Conservation (phyloP, 345 rosid species). For the Eucalyptus marginata region DNA sequence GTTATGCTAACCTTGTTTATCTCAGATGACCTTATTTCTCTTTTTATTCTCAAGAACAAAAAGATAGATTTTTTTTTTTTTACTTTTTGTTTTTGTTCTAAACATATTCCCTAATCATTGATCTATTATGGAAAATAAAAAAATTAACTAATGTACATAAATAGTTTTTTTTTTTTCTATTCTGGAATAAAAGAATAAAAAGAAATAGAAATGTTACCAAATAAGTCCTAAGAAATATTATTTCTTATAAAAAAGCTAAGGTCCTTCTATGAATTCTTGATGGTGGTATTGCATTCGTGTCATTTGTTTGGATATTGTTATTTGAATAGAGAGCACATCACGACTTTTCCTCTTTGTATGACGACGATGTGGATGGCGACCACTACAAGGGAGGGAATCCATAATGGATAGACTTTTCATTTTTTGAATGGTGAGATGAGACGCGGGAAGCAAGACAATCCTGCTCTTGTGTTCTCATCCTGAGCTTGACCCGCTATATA, state of each 20-base stretch:
- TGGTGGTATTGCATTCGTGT: accelerated
- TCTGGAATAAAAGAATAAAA: accelerated
- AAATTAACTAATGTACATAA: too few species aligned
- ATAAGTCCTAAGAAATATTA: background rate
- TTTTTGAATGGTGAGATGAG: background rate
- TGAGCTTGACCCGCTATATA: background rate
- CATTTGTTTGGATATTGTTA: background rate
- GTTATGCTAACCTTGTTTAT: too few species aligned
- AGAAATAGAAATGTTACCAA: too few species aligned
- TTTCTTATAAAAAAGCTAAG: background rate
- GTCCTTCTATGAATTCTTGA: background rate
- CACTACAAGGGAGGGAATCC: background rate
- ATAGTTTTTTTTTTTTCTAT: too few species aligned
- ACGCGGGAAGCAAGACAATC: background rate
- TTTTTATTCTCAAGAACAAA: too few species aligned
- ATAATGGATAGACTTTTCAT: background rate
- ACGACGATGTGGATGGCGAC: background rate
- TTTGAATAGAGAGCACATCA: background rate
- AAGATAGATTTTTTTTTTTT: too few species aligned
- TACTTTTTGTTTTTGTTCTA: too few species aligned
- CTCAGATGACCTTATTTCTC: too few species aligned
- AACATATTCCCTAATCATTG: too few species aligned
- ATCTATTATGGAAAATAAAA: too few species aligned
- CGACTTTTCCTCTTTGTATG: background rate
- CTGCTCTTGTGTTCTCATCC: background rate